Evolutionary conservation across 169 alveolate genomes (phyloP), one percentile per base, ranked within the genome.

Genomic region (Condylostoma magnum): DNA sequence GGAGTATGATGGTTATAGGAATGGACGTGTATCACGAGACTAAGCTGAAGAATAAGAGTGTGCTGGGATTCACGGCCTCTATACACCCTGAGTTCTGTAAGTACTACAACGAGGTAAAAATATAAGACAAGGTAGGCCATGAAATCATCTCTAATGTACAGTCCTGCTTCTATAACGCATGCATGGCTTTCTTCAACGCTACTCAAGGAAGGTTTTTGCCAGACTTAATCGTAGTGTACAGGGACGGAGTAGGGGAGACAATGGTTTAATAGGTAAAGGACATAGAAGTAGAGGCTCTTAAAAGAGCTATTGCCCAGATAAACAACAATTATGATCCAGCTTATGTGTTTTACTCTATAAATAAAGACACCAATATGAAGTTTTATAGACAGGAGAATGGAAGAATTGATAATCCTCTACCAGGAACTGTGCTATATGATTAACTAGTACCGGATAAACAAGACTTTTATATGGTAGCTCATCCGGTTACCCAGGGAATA

Each of bases 221-320:
- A 30, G 84, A 81, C 25, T 67, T 73, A 8, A 55, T 88, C 0
- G 80, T 88, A 36, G 58, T 88, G 10, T 88, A 79, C 68, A 82
- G 94, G 76, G 91, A 88, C 55, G 92, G 90, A 3, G 90, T 82
- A 4, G 86, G 86, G 28, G 84, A 58, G 25, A 75, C 84, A 18
- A 43, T 81, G 34, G 48, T 55, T 1, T 38, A 56, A 25, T 65
- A 58, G 28, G 53, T 83, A 8, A 33, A 47, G 8, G 6, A 52
- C 1, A 27, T 38, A 28, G 94, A 88, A 60, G 63, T 84, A 3
- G 53, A 66, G n/a, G 58, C 67, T 28, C 60, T 84, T 38, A 31
- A 76, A 33, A 48, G 38, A 18, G 85, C 87, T 0, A 44, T 79
- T 15, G 30, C 43, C 4, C 20, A 31, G 22, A 46, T 51, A 27